phyloP scores from a whole-genome alignment of 176 grass and related monocot genomes.

The Juncus inflexus region DNA sequence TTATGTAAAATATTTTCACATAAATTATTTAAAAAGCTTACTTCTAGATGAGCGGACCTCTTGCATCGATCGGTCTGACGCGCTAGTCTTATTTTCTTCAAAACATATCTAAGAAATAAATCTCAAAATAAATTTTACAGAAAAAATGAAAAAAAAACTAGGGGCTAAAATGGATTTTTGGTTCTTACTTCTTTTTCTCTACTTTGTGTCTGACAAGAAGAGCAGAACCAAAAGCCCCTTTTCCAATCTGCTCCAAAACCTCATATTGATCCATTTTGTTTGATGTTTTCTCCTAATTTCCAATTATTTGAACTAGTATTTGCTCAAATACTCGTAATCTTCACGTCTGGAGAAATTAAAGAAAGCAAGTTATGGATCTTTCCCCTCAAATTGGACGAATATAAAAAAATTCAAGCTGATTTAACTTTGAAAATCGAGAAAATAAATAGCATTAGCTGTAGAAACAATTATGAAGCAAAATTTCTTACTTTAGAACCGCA shows the following conservation, averaged over 20 bases:
- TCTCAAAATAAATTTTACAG: conserved; percentile 17
- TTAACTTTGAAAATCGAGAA: too few species aligned
- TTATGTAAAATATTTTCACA: conserved; percentile 2
- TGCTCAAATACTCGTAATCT: conserved; percentile 7
- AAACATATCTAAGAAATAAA: conserved; percentile 56
- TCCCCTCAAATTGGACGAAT: conserved; percentile 1
- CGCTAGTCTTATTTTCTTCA: conserved; percentile 93
- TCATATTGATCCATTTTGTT: conserved; percentile 83
- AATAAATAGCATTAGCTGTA: too few species aligned
- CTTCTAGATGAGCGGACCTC: conserved; percentile 90
- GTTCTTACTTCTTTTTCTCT: conserved; percentile 90
- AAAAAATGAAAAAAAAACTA: conserved; percentile 11
- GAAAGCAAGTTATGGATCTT: conserved; percentile 25
- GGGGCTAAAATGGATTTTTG: not conserved
- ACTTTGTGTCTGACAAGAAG: conserved; percentile 86
- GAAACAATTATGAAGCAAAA: too few species aligned
- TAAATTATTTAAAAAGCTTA: conserved; percentile 30
- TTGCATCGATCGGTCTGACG: conserved; percentile 75
- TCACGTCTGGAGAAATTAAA: conserved; percentile 27
- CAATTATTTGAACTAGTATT: conserved; percentile 15
- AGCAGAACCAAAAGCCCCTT: conserved; percentile 91
- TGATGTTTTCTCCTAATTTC: not conserved
- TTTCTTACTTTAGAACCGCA: too few species aligned
- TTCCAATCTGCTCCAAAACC: conserved; percentile 96
- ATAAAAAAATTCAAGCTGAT: too few species aligned